phyloP scores from a whole-genome alignment of 2,329 filamentous ascomycete species.

The Aureobasidium namibiae region DNA sequence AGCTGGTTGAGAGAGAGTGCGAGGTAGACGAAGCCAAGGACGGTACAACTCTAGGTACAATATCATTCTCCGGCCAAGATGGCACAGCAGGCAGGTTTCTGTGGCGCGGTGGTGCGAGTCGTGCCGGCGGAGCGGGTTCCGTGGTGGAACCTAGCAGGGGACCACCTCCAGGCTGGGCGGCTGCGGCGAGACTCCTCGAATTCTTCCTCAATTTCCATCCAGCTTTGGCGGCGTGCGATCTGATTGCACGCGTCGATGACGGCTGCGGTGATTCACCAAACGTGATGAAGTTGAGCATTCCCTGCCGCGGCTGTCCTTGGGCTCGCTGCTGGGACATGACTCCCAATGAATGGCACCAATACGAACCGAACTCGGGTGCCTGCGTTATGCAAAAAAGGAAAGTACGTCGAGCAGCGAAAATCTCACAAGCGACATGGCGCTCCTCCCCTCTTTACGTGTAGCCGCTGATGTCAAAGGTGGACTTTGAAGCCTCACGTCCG shows the following conservation, averaged over 20 bases:
- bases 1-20: background rate
- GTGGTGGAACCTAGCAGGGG: background rate
- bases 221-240: background rate
- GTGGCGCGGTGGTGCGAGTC: background rate
- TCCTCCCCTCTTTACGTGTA: background rate
- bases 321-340: background rate
- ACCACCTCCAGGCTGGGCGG: background rate
- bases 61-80: background rate
- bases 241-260: background rate
- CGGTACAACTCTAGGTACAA: background rate
- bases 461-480: background rate
- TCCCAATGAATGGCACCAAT: background rate
- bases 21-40: background rate
- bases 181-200: background rate
- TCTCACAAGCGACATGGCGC: background rate
- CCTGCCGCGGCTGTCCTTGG: background rate
- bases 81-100: background rate
- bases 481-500: background rate
- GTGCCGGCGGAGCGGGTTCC: background rate
- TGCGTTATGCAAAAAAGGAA: background rate
- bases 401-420: background rate
- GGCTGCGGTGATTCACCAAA: constrained; percentile 1
- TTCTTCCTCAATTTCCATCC: constrained; percentile 9
- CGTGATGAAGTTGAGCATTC: background rate
- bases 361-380: background rate